A percentile compares a stretch with the other conserved stretches of the same genome.
Conservation (phyloP, 441 rosid species). For the Cnidoscolus chayamansa region DNA sequence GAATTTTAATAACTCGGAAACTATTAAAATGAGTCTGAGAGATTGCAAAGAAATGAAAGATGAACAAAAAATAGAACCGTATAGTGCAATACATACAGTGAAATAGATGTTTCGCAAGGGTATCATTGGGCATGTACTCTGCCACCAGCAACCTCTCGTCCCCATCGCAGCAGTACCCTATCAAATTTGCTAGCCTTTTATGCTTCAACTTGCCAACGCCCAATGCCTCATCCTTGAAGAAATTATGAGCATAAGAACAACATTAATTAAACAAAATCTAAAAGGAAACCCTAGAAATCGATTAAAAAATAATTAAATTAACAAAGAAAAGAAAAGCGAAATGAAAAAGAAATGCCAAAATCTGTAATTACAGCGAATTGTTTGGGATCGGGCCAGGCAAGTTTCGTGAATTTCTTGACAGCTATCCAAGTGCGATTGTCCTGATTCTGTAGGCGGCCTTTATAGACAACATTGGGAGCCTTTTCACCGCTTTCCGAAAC, state of each 20-base stretch:
- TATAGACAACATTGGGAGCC: constrained; percentile 71
- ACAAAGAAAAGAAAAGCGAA: background rate
- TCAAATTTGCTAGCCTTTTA: constrained; percentile 67
- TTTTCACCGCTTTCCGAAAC: constrained; percentile 74
- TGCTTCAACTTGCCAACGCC: constrained; percentile 80
- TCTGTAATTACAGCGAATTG: constrained; percentile 62
- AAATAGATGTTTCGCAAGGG: constrained; percentile 76
- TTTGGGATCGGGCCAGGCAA: constrained; percentile 85
- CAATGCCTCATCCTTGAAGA: constrained; percentile 63
- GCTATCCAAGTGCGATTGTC: constrained; percentile 57
- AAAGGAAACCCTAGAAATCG: constrained; percentile 27
- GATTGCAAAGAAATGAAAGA: background rate
- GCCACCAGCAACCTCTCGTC: constrained; percentile 92
- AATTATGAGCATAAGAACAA: background rate
- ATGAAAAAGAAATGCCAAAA: background rate
- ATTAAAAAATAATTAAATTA: background rate
- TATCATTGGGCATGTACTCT: constrained; percentile 83
- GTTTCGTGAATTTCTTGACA: constrained; percentile 61
- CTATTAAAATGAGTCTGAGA: background rate
- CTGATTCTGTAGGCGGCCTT: constrained; percentile 55
- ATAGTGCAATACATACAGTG: constrained; percentile 56
- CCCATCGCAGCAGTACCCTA: constrained; percentile 89
- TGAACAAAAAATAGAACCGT: background rate
- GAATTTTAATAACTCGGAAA: background rate
- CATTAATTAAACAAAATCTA: background rate